Evolutionary conservation across 2,329 filamentous ascomycete species (phyloP), one percentile per base, ranked within the genome.

Genomic region (Septoria petroselini): DNA sequence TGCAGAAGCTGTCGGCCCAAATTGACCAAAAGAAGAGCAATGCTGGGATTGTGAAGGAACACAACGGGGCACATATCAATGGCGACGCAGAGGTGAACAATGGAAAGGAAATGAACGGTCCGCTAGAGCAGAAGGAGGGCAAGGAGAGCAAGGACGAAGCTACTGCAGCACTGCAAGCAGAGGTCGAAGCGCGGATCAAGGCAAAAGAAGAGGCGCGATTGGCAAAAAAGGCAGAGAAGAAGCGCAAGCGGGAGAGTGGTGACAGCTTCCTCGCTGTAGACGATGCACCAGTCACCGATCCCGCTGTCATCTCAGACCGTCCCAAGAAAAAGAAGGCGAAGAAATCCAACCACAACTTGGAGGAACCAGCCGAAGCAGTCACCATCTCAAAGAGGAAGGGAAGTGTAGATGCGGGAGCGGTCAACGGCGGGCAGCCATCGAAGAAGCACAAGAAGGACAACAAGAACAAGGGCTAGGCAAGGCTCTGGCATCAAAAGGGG

Each of bases 231-330:
- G 43, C 43, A 2, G 57, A 59, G 30, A 66, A 62, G 58, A 69
- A 69, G 57, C 62, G 67, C 12, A 69, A 69, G 54, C 59, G 66
- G 1, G 65, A 67, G 27, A 66, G 62, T 33, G 50, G 33, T 25
- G 64, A 58, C 37, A 65, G 58, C 15, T 55, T 58, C 40, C 30
- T 51, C 21, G 54, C 33, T 44, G 48, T 29, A 3, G 48, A 60
- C 17, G 43, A 29, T 12, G 34, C 43, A 2, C 31, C 23, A 6
- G 33, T 15, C 9, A 15, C n/a, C 34, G 23, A 38, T 21, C 43
- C 23, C 12, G 21, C 14, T 2, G 25, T 78, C 2, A 71, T 91
- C 12, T 86, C 88, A 1, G 85, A 94, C 59, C 46, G 42, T 18
- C 52, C 53, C 3, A 45, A 52, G n/a, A 50, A 53, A 43, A 57